Conservation (phyloP, 495 filamentous ascomycete genomes). For the Hyphodiscus hymeniophilus region DNA sequence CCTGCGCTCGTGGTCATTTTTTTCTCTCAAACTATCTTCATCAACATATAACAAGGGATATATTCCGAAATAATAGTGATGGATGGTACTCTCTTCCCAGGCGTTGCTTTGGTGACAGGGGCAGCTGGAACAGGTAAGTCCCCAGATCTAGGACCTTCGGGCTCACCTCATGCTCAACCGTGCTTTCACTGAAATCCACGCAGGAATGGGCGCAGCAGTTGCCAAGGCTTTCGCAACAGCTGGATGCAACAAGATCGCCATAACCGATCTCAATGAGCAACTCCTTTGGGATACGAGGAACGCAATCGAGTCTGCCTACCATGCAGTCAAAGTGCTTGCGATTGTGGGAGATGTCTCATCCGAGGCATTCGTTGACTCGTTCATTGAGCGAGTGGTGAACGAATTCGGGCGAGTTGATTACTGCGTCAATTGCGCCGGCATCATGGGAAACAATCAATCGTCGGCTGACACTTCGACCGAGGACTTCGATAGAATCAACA, state of each 20-base stretch:
- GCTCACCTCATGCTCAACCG: no score
- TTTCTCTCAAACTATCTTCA: no score
- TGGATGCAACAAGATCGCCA: background rate
- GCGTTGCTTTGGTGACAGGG: conserved; percentile 15
- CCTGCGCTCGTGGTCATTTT: no score
- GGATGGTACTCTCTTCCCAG: conserved; percentile 1
- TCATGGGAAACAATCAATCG: background rate
- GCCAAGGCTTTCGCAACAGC: background rate
- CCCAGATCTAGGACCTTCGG: background rate
- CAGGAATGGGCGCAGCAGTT: background rate
- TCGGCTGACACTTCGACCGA: background rate
- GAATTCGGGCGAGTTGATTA: conserved; percentile 41
- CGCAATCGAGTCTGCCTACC: background rate
- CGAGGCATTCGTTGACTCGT: background rate
- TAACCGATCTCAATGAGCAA: background rate
- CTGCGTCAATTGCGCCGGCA: conserved; percentile 39
- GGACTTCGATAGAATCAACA: background rate
- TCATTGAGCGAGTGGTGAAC: background rate
- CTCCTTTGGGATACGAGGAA: background rate
- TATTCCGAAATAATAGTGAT: no score
- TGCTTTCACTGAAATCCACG: background rate
- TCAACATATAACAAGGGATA: no score
- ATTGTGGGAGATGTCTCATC: background rate
- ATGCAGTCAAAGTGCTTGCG: background rate
- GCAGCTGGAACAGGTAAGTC: conserved; percentile 9